Evolutionary conservation across 352 stramenopile species (phyloP).

Genomic region (Blastocystis hominis): DNA sequence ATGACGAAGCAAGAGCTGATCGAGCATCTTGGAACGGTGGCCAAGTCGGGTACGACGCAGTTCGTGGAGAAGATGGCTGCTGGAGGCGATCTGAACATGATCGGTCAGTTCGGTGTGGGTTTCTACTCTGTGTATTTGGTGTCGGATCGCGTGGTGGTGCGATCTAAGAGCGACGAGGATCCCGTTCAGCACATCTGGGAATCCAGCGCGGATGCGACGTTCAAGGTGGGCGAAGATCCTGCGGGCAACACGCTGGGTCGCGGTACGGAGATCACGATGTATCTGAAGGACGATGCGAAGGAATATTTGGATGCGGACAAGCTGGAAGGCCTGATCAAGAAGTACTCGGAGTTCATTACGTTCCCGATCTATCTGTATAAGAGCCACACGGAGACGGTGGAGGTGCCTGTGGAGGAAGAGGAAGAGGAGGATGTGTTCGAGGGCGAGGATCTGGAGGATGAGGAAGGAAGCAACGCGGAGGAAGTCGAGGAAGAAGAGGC

Average conservation of each 20-base stretch:
- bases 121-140: constrained; percentile 97
- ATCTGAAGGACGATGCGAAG: constrained; percentile 91
- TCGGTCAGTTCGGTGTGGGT: too few species aligned
- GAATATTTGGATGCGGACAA: constrained; percentile 87
- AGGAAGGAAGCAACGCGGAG: constrained; percentile 64
- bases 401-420: too few species aligned
- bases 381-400: constrained; percentile 77
- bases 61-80: constrained; percentile 89
- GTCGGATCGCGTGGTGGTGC: constrained; percentile 81
- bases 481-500: constrained; percentile 71
- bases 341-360: constrained; percentile 98
- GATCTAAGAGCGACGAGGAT: constrained; percentile 91
- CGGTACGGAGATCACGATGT: constrained; percentile 95
- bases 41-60: constrained; percentile 90
- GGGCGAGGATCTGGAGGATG: constrained; percentile 65
- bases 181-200: constrained; percentile 97
- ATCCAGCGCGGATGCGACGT: constrained; percentile 86
- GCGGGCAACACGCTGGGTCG: constrained; percentile 84
- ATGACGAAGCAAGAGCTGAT: too few species aligned
- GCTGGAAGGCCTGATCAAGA: constrained; percentile 83
- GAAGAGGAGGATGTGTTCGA: constrained; percentile 69
- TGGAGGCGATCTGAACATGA: constrained; percentile 80
- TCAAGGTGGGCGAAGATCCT: constrained; percentile 87
- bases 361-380: constrained; percentile 97
- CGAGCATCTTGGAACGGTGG: constrained; percentile 87